phyloP scores from a whole-genome alignment of 78 protist genomes.

The Dictyostelium brefeldianum region DNA sequence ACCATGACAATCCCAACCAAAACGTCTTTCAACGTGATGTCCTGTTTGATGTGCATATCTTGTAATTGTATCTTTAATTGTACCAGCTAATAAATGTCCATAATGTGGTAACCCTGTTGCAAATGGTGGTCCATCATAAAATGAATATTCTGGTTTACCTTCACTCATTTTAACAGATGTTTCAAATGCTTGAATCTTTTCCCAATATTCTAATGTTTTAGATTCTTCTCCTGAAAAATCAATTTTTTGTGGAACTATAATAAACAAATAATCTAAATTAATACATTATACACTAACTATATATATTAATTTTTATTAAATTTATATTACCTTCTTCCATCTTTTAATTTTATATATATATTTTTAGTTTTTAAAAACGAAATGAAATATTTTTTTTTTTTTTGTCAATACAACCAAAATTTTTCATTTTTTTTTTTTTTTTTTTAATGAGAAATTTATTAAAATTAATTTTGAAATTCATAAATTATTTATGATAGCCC shows the following conservation, averaged over 20 bases:
- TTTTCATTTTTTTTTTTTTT: no score
- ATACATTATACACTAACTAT: background rate
- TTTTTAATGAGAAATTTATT: background rate
- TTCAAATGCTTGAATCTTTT: conserved; percentile 94
- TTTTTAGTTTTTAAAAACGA: background rate
- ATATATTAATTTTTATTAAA: background rate
- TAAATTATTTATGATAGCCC: background rate
- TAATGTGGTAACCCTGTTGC: conserved; percentile 99
- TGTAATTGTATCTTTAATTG: conserved; percentile 99
- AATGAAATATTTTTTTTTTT: background rate
- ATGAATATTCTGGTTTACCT: conserved; percentile 89
- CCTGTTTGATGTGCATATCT: conserved; percentile 98
- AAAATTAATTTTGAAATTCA: background rate
- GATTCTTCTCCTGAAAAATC: conserved; percentile 92
- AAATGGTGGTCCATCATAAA: conserved; percentile 99
- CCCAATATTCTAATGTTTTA: conserved; percentile 92
- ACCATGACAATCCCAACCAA: conserved; percentile 99
- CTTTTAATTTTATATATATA: background rate
- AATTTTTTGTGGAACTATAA: conserved; percentile 86
- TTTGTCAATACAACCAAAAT: no score
- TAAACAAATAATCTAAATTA: background rate
- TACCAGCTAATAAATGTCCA: conserved; percentile 99
- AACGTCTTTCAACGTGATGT: conserved; percentile 97
- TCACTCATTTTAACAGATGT: conserved; percentile 90
- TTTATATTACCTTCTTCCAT: conserved; percentile 23